Evolutionary conservation across 2,329 filamentous ascomycete genomes (phyloP).

Genomic region (Rhytidhysteron rufulum): DNA sequence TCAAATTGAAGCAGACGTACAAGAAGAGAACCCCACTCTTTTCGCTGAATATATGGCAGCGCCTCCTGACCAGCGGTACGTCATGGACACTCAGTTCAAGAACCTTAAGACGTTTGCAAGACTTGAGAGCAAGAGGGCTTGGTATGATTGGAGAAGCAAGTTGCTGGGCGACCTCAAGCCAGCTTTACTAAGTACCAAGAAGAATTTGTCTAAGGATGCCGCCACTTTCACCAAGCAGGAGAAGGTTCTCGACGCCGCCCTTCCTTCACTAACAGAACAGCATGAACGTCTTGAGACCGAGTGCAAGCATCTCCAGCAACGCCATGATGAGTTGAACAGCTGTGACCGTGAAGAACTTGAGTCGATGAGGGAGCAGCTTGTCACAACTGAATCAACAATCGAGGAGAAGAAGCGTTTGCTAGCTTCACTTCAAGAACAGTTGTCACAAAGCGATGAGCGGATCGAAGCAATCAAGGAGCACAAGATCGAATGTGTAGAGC

Average conservation of each 20-base stretch:
- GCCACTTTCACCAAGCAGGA: slow-evolving; percentile 64
- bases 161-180: slow-evolving; percentile 77
- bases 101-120: slow-evolving; percentile 93
- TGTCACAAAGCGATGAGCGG: slow-evolving; percentile 62
- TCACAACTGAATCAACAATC: slow-evolving; percentile 63
- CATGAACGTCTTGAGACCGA: slow-evolving; percentile 62
- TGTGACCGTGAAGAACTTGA: slow-evolving; percentile 79
- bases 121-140: slow-evolving; percentile 88
- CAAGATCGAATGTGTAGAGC: slow-evolving; percentile 66
- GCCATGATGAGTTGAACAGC: slow-evolving; percentile 70
- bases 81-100: slow-evolving; percentile 97
- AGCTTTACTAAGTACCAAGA: slow-evolving; percentile 69
- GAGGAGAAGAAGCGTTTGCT: slow-evolving; percentile 66
- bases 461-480: slow-evolving; percentile 61
- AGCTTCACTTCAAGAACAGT: slow-evolving; percentile 61
- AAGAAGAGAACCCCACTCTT: slow-evolving; percentile 83
- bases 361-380: slow-evolving; percentile 65
- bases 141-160: slow-evolving; percentile 97
- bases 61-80: slow-evolving; percentile 71
- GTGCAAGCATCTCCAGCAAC: slow-evolving; percentile 63
- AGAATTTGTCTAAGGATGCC: slow-evolving; percentile 74
- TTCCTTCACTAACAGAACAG: slow-evolving; percentile 63
- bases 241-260: slow-evolving; percentile 59
- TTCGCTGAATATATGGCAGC: slow-evolving; percentile 91
- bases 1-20: slow-evolving; percentile 84